Percentiles rank a stretch among this genome's conserved stretches.
phyloP scores from a whole-genome alignment of 169 alveolate species.

The Toxoplasma gondii region DNA sequence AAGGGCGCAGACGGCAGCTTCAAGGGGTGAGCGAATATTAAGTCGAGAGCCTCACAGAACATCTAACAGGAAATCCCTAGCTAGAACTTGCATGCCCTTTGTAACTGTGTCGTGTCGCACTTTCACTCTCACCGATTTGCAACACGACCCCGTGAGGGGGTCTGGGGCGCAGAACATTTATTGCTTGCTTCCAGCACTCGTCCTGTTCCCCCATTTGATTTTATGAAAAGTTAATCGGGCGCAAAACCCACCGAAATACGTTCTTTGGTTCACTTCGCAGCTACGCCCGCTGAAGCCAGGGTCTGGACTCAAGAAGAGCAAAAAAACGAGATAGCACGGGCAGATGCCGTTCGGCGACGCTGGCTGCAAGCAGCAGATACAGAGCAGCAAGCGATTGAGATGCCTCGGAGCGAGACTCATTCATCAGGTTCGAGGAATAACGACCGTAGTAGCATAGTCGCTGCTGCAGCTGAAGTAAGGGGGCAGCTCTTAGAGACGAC shows the following conservation, averaged over 20 bases:
- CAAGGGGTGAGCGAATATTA: not conserved
- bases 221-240: not conserved
- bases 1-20: not conserved
- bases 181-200: not conserved
- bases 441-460: not conserved
- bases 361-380: conserved; percentile 28
- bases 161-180: not conserved
- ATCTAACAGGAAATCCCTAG: not conserved
- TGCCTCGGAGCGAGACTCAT: not conserved
- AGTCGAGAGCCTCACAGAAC: not conserved
- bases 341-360: conserved; percentile 18
- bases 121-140: not conserved
- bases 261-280: not conserved
- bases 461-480: not conserved
- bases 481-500: not conserved
- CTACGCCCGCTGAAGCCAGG: not conserved
- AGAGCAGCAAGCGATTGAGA: not conserved
- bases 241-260: not conserved
- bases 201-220: not conserved
- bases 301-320: conserved; percentile 8
- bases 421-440: not conserved
- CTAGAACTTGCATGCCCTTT: not conserved
- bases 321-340: not conserved
- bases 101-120: not conserved
- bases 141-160: not conserved